Percentiles rank a stretch among this genome's conserved stretches.
Conservation (phyloP, 1,284 basidiomycete species). For the Tranzscheliella williamsii region DNA sequence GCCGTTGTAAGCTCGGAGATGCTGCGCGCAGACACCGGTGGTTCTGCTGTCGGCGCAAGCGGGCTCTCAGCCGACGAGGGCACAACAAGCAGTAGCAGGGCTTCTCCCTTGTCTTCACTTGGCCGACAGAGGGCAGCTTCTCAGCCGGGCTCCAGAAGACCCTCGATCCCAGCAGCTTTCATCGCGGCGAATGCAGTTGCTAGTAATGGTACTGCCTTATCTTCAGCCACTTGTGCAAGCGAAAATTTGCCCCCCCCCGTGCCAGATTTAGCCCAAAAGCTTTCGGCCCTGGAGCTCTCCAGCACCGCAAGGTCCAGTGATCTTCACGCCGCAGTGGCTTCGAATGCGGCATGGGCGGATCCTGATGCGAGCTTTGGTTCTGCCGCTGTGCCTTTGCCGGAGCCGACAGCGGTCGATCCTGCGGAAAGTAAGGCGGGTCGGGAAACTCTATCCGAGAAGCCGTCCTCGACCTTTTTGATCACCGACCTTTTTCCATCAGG, state of each 20-base stretch:
- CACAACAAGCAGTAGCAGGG: neutral
- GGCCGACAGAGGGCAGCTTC: slow-evolving; percentile 38
- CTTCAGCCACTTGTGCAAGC: slow-evolving; percentile 1
- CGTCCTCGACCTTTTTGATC: slow-evolving; percentile 17
- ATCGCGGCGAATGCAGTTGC: slow-evolving; percentile 13
- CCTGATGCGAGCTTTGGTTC: slow-evolving; percentile 1
- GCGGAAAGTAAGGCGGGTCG: neutral
- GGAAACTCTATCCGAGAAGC: neutral
- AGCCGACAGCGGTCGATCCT: neutral
- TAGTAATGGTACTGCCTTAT: neutral
- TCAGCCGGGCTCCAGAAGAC: slow-evolving; percentile 40
- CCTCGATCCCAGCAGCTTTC: slow-evolving; percentile 39
- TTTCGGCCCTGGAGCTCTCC: slow-evolving; percentile 28
- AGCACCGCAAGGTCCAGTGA: neutral
- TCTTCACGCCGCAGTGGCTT: neutral
- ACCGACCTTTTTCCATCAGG: slow-evolving; percentile 45
- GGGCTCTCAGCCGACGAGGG: slow-evolving; percentile 1
- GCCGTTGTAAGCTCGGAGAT: no score
- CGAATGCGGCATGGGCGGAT: neutral
- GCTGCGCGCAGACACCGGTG: neutral
- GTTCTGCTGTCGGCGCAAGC: neutral
- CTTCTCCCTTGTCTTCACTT: neutral
- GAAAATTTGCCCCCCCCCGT: slow-evolving; percentile 28
- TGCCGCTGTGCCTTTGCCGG: slow-evolving; percentile 22
- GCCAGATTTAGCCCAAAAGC: slow-evolving; percentile 36